phyloP scores from a whole-genome alignment of 257 asterid species.

The Petrea volubilis region DNA sequence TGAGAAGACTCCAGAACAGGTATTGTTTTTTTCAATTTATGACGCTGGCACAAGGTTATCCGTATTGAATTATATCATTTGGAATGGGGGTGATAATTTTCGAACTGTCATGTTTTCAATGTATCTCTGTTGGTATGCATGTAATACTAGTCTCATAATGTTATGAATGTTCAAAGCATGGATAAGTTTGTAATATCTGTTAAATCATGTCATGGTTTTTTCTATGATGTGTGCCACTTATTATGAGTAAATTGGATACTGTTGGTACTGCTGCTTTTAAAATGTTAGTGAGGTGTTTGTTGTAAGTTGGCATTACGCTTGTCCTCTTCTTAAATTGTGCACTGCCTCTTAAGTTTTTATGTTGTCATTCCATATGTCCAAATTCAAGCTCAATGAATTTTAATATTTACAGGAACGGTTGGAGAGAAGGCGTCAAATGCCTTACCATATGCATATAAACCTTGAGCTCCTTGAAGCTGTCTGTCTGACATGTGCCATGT shows the following conservation, averaged over 20 bases:
- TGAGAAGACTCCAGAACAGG: constrained; percentile 99
- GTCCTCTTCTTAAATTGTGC: neutral
- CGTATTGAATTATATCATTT: neutral
- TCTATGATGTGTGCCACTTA: neutral
- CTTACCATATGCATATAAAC: constrained; percentile 96
- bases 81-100: neutral
- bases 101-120: neutral
- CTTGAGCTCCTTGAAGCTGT: constrained; percentile 99
- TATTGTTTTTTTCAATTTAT: constrained; percentile 20
- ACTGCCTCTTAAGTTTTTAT: neutral
- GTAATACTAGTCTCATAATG: neutral
- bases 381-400: neutral
- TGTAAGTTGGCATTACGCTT: neutral
- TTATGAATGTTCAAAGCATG: neutral
- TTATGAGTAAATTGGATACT: neutral
- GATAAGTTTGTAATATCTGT: neutral
- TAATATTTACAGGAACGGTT: constrained; percentile 63
- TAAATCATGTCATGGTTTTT: neutral
- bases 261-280: neutral
- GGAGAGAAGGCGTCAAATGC: constrained; percentile 99
- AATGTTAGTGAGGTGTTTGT: neutral
- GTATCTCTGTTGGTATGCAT: neutral
- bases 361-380: neutral
- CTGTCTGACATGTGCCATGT: constrained; percentile 86
- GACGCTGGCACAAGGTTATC: neutral